Conservation (phyloP, 1,284 basidiomycete genomes). For the Ceratobasidium sp. region DNA sequence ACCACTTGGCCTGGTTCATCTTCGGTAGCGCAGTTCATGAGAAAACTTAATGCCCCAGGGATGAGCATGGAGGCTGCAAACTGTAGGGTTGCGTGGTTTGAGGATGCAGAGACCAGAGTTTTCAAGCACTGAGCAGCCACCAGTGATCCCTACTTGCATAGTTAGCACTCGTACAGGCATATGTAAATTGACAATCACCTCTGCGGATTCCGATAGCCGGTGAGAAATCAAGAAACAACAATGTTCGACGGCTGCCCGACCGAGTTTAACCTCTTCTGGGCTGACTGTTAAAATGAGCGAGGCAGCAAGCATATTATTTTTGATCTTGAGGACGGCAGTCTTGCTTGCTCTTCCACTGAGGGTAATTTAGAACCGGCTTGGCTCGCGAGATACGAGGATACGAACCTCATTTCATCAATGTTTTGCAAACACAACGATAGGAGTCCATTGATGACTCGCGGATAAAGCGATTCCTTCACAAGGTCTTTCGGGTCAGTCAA, state of each 20-base stretch:
- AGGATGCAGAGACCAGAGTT: slow-evolving; percentile 74
- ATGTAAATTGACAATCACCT: slow-evolving; percentile 58
- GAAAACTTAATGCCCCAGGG: slow-evolving; percentile 79
- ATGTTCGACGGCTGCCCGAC: slow-evolving; percentile 81
- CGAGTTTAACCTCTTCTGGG: slow-evolving; percentile 71
- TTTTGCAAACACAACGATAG: slow-evolving; percentile 85
- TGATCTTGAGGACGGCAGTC: slow-evolving; percentile 83
- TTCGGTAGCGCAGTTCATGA: slow-evolving; percentile 64
- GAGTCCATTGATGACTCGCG: slow-evolving; percentile 80
- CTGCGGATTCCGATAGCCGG: slow-evolving; percentile 69
- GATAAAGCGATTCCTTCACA: slow-evolving; percentile 48
- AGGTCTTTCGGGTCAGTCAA: slow-evolving; percentile 51
- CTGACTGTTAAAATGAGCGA: slow-evolving; percentile 87
- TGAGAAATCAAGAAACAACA: slow-evolving; percentile 85
- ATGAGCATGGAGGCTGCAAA: slow-evolving; percentile 77
- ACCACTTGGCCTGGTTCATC: slow-evolving; percentile 59
- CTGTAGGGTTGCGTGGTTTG: slow-evolving; percentile 71
- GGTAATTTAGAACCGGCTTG: slow-evolving; percentile 43
- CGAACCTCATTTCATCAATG: slow-evolving; percentile 90
- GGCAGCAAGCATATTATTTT: slow-evolving; percentile 87
- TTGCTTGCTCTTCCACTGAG: slow-evolving; percentile 79
- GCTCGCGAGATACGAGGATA: slow-evolving; percentile 26
- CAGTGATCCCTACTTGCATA: slow-evolving; percentile 64
- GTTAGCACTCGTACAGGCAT: slow-evolving; percentile 53
- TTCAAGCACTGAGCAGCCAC: slow-evolving; percentile 89